Evolutionary conservation across 2,329 filamentous ascomycete species (phyloP).

Genomic region (Neopestalotiopsis clavispora): DNA sequence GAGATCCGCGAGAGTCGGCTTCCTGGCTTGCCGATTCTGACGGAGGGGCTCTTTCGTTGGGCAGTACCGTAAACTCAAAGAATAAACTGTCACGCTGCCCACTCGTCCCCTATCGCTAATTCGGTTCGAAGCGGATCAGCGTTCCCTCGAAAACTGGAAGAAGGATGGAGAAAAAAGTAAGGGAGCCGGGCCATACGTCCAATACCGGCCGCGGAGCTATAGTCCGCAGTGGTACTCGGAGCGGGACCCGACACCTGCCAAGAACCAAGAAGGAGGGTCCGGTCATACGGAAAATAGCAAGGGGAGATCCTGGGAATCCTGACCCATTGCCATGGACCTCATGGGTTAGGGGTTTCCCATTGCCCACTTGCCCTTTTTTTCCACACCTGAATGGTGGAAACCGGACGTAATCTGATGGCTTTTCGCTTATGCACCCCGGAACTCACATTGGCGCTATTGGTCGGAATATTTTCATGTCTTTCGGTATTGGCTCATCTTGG

Average conservation of each 20-base stretch:
- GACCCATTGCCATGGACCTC: neutral
- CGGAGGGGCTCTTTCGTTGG: too few relatives aligned
- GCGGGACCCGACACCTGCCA: neutral
- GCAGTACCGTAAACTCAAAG: neutral
- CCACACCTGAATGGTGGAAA: constrained; percentile 10
- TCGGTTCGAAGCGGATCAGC: constrained; percentile 5
- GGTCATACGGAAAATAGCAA: neutral
- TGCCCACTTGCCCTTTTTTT: neutral
- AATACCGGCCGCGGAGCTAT: constrained; percentile 4
- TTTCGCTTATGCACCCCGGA: constrained; percentile 9
- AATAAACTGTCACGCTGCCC: neutral
- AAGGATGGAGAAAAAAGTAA: neutral
- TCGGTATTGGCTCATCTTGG: neutral
- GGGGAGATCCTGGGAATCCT: neutral
- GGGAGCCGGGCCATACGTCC: neutral
- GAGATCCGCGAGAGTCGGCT: too few relatives aligned
- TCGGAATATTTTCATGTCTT: neutral
- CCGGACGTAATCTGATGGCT: too few relatives aligned
- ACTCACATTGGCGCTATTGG: neutral
- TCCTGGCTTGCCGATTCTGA: too few relatives aligned
- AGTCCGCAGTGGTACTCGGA: constrained; percentile 11
- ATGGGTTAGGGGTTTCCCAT: constrained; percentile 1
- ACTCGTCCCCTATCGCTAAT: neutral
- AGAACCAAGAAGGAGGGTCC: neutral
- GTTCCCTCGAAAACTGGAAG: neutral